A percentile compares a stretch with the other conserved stretches of the same genome.
Evolutionary conservation across 257 asterid species (phyloP).

Genomic region (Ocimum tenuiflorum): DNA sequence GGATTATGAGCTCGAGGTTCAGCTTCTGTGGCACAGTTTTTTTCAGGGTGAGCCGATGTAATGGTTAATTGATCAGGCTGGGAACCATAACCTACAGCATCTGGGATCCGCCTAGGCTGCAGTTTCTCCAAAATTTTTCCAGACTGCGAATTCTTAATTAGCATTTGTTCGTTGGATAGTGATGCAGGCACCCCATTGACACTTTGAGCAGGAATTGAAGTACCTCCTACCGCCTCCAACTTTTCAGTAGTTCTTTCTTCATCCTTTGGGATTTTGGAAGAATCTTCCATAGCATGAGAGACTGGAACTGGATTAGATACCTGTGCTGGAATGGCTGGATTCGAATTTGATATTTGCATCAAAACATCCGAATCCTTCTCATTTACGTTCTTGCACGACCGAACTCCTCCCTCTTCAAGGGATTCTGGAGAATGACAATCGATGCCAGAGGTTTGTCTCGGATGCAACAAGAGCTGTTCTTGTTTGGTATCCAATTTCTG

Average conservation of each 20-base stretch:
- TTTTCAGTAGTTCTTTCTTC: constrained; percentile 18
- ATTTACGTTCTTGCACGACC: constrained; percentile 15
- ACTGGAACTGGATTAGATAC: constrained; percentile 30
- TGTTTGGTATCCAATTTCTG: too few relatives aligned
- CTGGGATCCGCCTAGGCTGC: constrained; percentile 36
- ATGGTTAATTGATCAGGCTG: constrained; percentile 17
- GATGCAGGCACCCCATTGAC: constrained; percentile 10
- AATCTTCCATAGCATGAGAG: constrained; percentile 17
- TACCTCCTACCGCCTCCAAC: constrained; percentile 14
- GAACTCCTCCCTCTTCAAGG: constrained; percentile 16
- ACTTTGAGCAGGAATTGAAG: constrained; percentile 12
- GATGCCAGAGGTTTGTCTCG: constrained; percentile 24
- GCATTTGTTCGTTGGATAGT: constrained; percentile 15
- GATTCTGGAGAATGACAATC: constrained; percentile 23
- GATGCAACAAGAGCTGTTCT: constrained; percentile 29
- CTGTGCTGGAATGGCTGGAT: constrained; percentile 15
- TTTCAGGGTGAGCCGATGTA: constrained; percentile 10
- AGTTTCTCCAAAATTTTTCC: constrained; percentile 27
- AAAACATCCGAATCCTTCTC: constrained; percentile 23
- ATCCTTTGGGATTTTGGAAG: constrained; percentile 11
- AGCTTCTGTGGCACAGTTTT: constrained; percentile 23
- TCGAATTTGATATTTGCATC: constrained; percentile 27
- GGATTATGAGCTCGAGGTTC: constrained; percentile 19
- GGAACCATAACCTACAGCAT: constrained; percentile 22
- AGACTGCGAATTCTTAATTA: constrained; percentile 9